Percentiles rank a stretch among this genome's conserved stretches.
Evolutionary conservation across 2,329 filamentous ascomycete genomes (phyloP).

Genomic region (Cladophialophora psammophila): DNA sequence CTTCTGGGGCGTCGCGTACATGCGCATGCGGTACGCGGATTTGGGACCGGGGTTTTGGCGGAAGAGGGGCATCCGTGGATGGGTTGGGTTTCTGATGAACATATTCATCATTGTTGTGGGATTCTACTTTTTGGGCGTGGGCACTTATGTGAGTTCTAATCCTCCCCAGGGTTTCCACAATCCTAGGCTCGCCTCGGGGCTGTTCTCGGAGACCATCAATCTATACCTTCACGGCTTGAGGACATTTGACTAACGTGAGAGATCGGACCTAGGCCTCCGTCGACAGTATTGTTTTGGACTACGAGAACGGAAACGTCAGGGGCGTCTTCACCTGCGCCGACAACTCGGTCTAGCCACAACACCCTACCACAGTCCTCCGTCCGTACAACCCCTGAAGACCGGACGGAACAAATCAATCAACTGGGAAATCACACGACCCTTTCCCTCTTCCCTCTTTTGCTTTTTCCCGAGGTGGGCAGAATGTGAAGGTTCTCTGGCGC

Average conservation of each 20-base stretch:
- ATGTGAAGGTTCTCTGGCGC: no score
- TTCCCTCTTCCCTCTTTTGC: no score
- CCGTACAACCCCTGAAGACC: no score
- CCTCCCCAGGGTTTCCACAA: neutral
- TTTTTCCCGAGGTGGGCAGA: no score
- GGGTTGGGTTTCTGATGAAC: constrained; percentile 65
- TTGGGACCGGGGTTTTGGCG: constrained; percentile 51
- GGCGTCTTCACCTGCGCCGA: constrained; percentile 76
- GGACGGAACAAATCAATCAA: neutral
- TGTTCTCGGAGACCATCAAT: neutral
- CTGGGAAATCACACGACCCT: no score
- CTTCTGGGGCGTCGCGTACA: constrained; percentile 69
- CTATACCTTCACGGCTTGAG: neutral
- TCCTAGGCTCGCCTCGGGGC: neutral
- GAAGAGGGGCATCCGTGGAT: constrained; percentile 52
- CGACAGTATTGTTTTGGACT: constrained; percentile 68
- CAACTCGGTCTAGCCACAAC: constrained; percentile 40
- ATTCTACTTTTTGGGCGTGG: constrained; percentile 79
- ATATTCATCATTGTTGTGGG: constrained; percentile 75
- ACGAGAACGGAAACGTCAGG: constrained; percentile 68
- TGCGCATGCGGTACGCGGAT: constrained; percentile 53
- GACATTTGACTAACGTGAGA: constrained; percentile 12
- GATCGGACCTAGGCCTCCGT: constrained; percentile 48
- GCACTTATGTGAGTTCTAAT: constrained; percentile 70
- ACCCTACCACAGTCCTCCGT: no score